These are phyloP conservation scores for Leccinum imitatum DNA, from an alignment of 768 basidiomycete species.

Conservation along the genomic window DNA sequence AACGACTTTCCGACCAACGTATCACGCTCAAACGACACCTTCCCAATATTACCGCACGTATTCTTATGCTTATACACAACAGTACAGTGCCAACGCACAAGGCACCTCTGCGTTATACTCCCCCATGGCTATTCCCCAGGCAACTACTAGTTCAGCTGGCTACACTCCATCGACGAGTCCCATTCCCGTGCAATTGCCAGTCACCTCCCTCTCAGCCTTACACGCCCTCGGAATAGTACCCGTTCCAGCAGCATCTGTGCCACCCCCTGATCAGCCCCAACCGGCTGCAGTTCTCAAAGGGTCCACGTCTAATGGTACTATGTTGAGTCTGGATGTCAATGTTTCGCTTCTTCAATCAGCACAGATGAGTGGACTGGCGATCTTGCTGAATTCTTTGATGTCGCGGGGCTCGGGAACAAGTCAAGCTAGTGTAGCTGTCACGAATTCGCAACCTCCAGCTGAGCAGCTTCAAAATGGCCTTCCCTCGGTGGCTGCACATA, in stretches of 20 bases:
- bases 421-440: conserved; percentile 13
- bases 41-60: conserved; percentile 64
- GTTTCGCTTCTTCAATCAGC: conserved; percentile 66
- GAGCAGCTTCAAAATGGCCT: conserved; percentile 20
- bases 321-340: conserved; percentile 78
- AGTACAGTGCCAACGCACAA: conserved; percentile 39
- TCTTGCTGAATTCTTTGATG: conserved; percentile 71
- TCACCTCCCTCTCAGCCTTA: conserved; percentile 53
- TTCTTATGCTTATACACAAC: conserved; percentile 63
- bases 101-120: conserved; percentile 27
- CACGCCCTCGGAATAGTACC: conserved; percentile 74
- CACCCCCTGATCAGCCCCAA: conserved; percentile 55
- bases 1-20: conserved; percentile 41
- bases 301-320: conserved; percentile 66
- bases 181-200: conserved; percentile 71
- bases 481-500: conserved; percentile 7
- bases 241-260: conserved; percentile 54
- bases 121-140: conserved; percentile 35
- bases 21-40: conserved; percentile 37
- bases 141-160: conserved; percentile 33
- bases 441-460: conserved; percentile 11
- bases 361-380: conserved; percentile 76
- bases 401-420: conserved; percentile 38
- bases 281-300: conserved; percentile 78
- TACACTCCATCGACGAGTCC: conserved; percentile 31